Percentiles rank a stretch among this genome's conserved stretches.
Conservation (phyloP, 495 filamentous ascomycete genomes). For the Hypoxylon fragiforme region DNA sequence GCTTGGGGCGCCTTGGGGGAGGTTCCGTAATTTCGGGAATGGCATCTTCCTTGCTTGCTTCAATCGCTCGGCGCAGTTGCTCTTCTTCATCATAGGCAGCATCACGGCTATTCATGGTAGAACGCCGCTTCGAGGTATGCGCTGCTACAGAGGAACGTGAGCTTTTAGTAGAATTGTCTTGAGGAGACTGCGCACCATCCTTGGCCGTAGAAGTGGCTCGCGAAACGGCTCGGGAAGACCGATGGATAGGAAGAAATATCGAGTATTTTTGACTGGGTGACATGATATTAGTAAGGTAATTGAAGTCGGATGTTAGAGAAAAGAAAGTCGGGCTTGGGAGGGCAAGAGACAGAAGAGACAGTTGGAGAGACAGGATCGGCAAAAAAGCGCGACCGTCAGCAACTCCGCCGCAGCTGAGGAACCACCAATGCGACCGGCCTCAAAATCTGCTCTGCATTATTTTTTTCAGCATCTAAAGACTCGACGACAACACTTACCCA, state of each 20-base stretch:
- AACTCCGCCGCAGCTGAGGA: constrained; percentile 38
- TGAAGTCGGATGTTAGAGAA: not conserved
- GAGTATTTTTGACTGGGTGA: constrained; percentile 56
- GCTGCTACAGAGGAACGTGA: constrained; percentile 50
- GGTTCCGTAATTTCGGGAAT: constrained; percentile 51
- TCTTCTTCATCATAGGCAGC: constrained; percentile 96
- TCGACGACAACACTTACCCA: constrained; percentile 66
- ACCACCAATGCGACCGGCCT: constrained; percentile 19
- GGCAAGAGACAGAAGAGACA: constrained; percentile 8
- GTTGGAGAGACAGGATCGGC: constrained; percentile 35
- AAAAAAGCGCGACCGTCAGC: constrained; percentile 30
- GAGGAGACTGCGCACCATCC: constrained; percentile 54
- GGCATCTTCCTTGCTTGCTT: constrained; percentile 86
- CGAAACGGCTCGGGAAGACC: constrained; percentile 49
- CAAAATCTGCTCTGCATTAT: constrained; percentile 1
- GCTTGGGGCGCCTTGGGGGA: constrained; percentile 67
- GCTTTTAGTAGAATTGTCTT: constrained; percentile 52
- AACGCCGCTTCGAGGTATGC: constrained; percentile 75
- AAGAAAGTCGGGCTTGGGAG: constrained; percentile 2
- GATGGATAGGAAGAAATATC: constrained; percentile 57
- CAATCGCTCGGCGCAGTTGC: constrained; percentile 82
- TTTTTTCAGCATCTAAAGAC: constrained; percentile 11
- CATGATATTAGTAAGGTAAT: constrained; percentile 38
- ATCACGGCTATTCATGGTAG: constrained; percentile 96
- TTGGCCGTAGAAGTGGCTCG: constrained; percentile 62